A percentile compares a stretch with the other conserved stretches of the same genome.
Conservation (phyloP, 2,329 filamentous ascomycete genomes). For the Xylariaceae sp. region DNA sequence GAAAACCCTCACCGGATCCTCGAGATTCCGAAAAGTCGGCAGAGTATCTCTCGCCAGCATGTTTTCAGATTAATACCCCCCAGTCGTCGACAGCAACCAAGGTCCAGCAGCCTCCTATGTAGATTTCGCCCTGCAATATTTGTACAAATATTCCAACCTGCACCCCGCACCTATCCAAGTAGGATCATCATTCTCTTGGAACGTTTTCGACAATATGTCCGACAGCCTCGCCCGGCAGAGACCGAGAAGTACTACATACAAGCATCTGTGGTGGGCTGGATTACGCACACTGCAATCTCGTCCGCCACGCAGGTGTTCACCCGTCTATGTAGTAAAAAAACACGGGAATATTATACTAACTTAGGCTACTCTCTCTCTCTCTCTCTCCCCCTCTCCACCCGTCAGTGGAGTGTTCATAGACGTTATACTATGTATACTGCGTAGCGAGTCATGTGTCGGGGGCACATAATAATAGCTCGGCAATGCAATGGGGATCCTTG, state of each 20-base stretch:
- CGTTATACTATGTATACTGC: not conserved
- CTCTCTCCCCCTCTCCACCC: not conserved
- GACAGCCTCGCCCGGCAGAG: not conserved
- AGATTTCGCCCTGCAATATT: not conserved
- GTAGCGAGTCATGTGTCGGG: not conserved
- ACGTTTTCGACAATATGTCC: not conserved
- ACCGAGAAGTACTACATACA: not conserved
- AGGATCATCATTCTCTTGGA: not conserved
- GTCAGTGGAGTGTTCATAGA: not conserved
- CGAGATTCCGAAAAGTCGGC: not conserved
- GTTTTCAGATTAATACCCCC: not conserved
- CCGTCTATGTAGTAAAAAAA: too few species aligned
- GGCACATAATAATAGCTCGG: not conserved
- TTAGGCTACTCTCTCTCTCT: too few species aligned
- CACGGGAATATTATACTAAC: too few species aligned
- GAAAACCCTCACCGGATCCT: not conserved
- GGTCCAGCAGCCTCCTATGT: not conserved
- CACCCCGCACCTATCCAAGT: not conserved
- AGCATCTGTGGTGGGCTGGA: too few species aligned
- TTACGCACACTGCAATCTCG: not conserved
- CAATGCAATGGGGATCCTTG: not conserved
- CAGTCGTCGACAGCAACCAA: not conserved
- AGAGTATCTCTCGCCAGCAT: not conserved
- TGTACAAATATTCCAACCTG: not conserved
- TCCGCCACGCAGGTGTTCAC: not conserved